Conservation (phyloP, 495 filamentous ascomycete genomes). For the Diplogelasinospora grovesii region DNA sequence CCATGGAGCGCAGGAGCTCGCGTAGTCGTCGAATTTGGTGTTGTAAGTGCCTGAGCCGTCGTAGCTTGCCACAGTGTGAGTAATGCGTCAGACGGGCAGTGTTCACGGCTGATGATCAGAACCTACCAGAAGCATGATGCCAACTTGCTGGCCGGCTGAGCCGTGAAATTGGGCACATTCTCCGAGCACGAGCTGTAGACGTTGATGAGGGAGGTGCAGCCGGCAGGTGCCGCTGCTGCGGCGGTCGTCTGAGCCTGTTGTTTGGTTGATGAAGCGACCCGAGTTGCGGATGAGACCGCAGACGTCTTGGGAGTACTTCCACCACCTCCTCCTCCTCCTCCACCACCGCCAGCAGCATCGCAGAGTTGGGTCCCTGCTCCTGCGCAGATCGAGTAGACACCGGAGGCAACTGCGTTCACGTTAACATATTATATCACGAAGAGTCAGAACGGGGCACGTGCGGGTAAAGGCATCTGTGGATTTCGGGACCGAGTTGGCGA, state of each 20-base stretch:
- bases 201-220: conserved; percentile 10
- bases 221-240: conserved; percentile 2
- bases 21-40: conserved; percentile 19
- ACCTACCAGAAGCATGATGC: conserved; percentile 17
- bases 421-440: background rate
- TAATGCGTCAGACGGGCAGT: background rate
- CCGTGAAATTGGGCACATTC: background rate
- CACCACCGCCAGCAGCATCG: too few species aligned
- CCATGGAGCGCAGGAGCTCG: conserved; percentile 14
- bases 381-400: background rate
- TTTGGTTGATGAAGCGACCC: background rate
- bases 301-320: too few species aligned
- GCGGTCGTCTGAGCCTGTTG: background rate
- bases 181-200: conserved; percentile 10
- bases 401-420: background rate
- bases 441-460: too few species aligned
- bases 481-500: conserved; percentile 4
- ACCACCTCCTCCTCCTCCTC: too few species aligned
- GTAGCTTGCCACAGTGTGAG: conserved; percentile 7
- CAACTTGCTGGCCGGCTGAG: background rate
- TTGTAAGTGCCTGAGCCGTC: conserved; percentile 10
- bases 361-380: background rate
- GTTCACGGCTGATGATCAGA: background rate
- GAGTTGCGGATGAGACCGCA: background rate
- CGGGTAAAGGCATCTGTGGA: conserved; percentile 6